Evolutionary conservation across 139 green algal species (phyloP), one percentile per base, ranked within the genome.

Genomic region (Volvox africanus): DNA sequence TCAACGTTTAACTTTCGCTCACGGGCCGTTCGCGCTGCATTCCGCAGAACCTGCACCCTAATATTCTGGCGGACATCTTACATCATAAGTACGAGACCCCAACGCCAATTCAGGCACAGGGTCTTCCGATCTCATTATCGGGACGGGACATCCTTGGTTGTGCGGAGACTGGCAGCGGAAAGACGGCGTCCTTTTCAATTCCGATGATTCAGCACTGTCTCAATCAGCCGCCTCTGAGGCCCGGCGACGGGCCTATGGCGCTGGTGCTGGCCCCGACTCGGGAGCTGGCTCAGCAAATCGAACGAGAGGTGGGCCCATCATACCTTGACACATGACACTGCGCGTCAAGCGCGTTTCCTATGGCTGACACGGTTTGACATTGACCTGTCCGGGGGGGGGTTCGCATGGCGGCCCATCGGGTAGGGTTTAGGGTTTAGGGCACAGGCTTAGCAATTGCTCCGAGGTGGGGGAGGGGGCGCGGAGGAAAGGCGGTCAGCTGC

Each of bases 261-360:
- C 96, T 99, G n/a, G 98, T 99, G 67, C 96, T 99, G 50, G 98
- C 98, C 0, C 98, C 98, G 24, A 99, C 98, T 14, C 96, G 98
- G 33, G 98, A 99, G 96, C 95, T 99, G 88, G 98, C 98, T 26
- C 98, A 99, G 96, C 98, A 99, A 95, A 99, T 99, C 69, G 98
- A 99, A 94, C 99, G 99, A 92, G 98, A 99, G 73, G 98, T 99
- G 94, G 86, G 97, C n/a, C 28, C 11, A 24, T 28, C 21, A 28
- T 28, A 73, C 65, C 65, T 30, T 73, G 65, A 28, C 12, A 28
- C 65, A 55, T 55, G 9, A 9, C 44, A 55, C 9, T 55, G n/a
- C n/a, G n/a, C 9, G 44, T 14, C 9, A 55, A 55, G 44, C 44
- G 44, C 44, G 9, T 5, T 55, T 5, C 44, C 9, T 5, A 5